Percentiles rank a stretch among this genome's conserved stretches.
Conservation (phyloP, 1,139 yeast genomes). For the Pneumocystis oryctolagi region DNA sequence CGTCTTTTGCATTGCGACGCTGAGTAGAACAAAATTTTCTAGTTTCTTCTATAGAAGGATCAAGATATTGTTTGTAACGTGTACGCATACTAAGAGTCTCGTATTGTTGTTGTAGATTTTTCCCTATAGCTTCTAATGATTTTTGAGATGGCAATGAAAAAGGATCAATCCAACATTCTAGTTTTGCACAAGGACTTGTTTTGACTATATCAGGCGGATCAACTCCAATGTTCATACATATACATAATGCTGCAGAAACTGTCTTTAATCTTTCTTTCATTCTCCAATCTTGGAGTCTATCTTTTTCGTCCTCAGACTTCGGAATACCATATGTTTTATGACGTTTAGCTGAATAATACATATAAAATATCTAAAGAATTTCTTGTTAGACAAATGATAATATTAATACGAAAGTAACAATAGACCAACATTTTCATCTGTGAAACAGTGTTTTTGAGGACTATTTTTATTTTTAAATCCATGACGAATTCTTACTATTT, state of each 20-base stretch:
- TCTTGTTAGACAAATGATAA: conserved; percentile 20
- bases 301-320: conserved; percentile 19
- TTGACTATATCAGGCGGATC: conserved; percentile 95
- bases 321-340: conserved; percentile 88
- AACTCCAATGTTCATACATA: conserved; percentile 84
- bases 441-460: background rate
- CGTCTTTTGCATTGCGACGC: conserved; percentile 78
- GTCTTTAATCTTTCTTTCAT: conserved; percentile 86
- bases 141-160: conserved; percentile 69
- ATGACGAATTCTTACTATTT: background rate
- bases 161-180: conserved; percentile 93
- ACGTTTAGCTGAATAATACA: conserved; percentile 76
- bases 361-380: conserved; percentile 40
- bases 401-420: conserved; percentile 10
- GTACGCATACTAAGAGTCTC: conserved; percentile 80
- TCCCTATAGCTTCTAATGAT: conserved; percentile 85
- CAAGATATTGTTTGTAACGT: conserved; percentile 76
- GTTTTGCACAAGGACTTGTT: conserved; percentile 84
- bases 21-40: conserved; percentile 81
- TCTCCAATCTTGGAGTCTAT: conserved; percentile 71
- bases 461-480: background rate
- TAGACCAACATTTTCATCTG: background rate
- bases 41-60: conserved; percentile 92
- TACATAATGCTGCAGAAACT: conserved; percentile 80
- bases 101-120: conserved; percentile 71